A percentile compares a stretch with the other conserved stretches of the same genome.
Conservation (phyloP, 345 rosid genomes). For the Fremontodendron californicum region DNA sequence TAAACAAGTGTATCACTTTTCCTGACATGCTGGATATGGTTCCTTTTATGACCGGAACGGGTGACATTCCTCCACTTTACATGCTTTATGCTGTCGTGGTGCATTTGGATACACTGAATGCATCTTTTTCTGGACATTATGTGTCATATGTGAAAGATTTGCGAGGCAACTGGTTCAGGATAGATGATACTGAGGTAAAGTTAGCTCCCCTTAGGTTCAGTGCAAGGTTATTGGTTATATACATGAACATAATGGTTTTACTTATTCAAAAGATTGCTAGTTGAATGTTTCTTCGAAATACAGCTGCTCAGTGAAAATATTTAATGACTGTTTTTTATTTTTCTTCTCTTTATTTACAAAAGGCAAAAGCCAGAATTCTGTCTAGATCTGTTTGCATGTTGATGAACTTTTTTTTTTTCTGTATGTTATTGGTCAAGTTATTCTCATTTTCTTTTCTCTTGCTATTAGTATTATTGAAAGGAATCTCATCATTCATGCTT, state of each 20-base stretch:
- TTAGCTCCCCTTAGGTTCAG: neutral
- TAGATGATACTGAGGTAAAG: constrained; percentile 75
- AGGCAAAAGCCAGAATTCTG: neutral
- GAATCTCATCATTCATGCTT: neutral
- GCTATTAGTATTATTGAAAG: neutral
- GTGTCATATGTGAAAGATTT: constrained; percentile 70
- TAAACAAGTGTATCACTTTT: constrained; percentile 68
- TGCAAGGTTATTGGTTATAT: neutral
- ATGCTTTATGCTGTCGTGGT: constrained; percentile 74
- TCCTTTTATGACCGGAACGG: constrained; percentile 70
- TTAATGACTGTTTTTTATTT: neutral
- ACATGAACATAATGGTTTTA: neutral
- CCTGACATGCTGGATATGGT: constrained; percentile 83
- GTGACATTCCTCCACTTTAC: constrained; percentile 73
- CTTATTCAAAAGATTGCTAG: neutral
- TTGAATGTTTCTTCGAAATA: neutral
- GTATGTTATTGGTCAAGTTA: neutral
- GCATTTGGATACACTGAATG: constrained; percentile 81
- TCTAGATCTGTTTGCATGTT: neutral
- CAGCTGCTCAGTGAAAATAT: neutral
- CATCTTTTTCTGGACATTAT: constrained; percentile 81
- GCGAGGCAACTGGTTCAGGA: constrained; percentile 71
- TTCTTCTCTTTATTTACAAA: neutral
- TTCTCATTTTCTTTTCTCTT: neutral
- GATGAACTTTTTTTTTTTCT: neutral